A percentile compares a stretch with the other conserved stretches of the same genome.
Conservation (phyloP, 805 yeast genomes). For the Candida caryicola region DNA sequence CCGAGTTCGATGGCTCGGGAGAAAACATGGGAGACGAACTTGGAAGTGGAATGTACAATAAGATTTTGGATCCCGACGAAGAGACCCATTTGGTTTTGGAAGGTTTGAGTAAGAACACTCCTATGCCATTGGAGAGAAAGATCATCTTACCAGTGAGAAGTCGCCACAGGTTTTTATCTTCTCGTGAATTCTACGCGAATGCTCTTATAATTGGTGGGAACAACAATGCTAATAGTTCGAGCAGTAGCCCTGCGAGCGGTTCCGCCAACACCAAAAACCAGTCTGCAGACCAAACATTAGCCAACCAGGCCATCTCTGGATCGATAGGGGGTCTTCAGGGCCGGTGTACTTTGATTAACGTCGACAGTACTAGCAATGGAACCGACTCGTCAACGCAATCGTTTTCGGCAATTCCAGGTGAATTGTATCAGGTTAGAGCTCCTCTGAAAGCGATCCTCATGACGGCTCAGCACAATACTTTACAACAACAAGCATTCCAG, state of each 20-base stretch:
- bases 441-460: slow-evolving; percentile 42
- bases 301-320: slow-evolving; percentile 47
- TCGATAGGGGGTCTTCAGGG: slow-evolving; percentile 74
- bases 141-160: slow-evolving; percentile 67
- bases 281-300: slow-evolving; percentile 37
- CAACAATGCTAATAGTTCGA: slow-evolving; percentile 39
- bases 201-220: slow-evolving; percentile 67
- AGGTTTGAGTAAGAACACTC: slow-evolving; percentile 77
- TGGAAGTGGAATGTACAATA: slow-evolving; percentile 31
- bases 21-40: slow-evolving; percentile 18
- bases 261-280: slow-evolving; percentile 11
- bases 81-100: slow-evolving; percentile 89
- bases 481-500: slow-evolving; percentile 45
- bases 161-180: slow-evolving; percentile 72
- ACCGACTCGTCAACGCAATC: slow-evolving; percentile 31
- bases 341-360: slow-evolving; percentile 71
- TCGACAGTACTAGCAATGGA: slow-evolving; percentile 38
- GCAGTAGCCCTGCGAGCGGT: slow-evolving; percentile 1
- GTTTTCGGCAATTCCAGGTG: slow-evolving; percentile 62
- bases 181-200: slow-evolving; percentile 92
- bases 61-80: slow-evolving; percentile 77
- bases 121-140: slow-evolving; percentile 79
- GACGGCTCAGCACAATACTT: slow-evolving; percentile 41
- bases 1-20: slow-evolving; percentile 34
- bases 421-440: slow-evolving; percentile 45